These are phyloP conservation scores for Quercus alba DNA, from an alignment of 306 rosid species.

Conservation along the genomic window DNA sequence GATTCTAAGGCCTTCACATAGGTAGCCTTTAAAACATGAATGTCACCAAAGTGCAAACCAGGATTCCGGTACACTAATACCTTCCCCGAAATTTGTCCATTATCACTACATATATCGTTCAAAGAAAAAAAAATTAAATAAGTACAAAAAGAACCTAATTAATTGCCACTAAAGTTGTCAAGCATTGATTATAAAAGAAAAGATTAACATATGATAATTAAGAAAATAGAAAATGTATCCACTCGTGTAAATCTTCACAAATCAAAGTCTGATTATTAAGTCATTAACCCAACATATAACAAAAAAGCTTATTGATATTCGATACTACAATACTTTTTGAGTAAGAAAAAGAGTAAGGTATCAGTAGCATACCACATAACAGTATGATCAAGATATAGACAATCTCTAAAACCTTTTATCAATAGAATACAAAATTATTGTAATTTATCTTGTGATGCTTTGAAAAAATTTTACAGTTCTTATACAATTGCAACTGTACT, in stretches of 20 bases:
- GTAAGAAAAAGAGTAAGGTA: neutral
- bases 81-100: conserved; percentile 62
- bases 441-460: too few species aligned
- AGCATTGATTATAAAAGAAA: neutral
- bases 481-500: too few species aligned
- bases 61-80: conserved; percentile 82
- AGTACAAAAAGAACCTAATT: neutral
- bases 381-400: too few species aligned
- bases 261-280: neutral
- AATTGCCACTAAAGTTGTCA: neutral
- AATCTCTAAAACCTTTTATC: too few species aligned
- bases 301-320: too few species aligned
- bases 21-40: conserved; percentile 60
- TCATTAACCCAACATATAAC: neutral
- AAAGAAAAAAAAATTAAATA: neutral
- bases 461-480: too few species aligned
- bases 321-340: neutral
- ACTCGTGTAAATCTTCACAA: neutral
- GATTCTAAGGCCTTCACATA: conserved; percentile 42
- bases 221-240: neutral
- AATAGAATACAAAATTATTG: too few species aligned
- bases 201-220: neutral
- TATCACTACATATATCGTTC: conserved; percentile 34
- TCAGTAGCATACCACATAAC: too few species aligned
- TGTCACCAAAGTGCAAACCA: conserved; percentile 80